Percentiles rank a stretch among this genome's conserved stretches.
Conservation (phyloP, 164 flowering plant genomes). For the Nymphaea thermarum region DNA sequence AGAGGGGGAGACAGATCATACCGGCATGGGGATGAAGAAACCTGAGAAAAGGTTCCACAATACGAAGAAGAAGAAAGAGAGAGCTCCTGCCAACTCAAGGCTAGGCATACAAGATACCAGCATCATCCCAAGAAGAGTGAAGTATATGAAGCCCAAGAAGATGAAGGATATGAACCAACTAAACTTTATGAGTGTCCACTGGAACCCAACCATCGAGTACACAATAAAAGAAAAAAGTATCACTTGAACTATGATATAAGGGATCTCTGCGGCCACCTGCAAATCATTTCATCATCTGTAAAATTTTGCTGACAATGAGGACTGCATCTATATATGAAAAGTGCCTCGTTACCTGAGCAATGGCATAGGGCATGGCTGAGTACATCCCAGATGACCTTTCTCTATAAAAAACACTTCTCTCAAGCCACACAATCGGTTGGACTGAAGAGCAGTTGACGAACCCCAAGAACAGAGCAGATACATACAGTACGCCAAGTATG, state of each 20-base stretch:
- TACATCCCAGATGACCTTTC: constrained; percentile 4
- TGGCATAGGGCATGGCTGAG: constrained; percentile 3
- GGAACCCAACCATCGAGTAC: constrained; percentile 3
- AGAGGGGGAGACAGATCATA: neutral
- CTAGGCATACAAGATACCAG: constrained; percentile 4
- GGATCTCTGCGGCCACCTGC: constrained; percentile 2
- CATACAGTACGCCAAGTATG: constrained; percentile 1
- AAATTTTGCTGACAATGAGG: neutral
- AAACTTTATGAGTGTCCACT: constrained; percentile 1
- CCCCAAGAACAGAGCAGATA: neutral
- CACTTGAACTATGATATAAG: constrained; percentile 1
- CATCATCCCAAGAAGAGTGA: constrained; percentile 13
- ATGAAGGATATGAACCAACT: constrained; percentile 4
- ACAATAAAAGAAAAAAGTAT: neutral
- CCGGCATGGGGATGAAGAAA: constrained; percentile 9
- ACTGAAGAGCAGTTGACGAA: neutral
- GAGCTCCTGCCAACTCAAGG: constrained; percentile 2
- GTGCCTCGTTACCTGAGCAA: constrained; percentile 1
- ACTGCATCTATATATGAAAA: neutral
- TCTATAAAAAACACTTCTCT: constrained; percentile 6
- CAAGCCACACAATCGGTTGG: constrained; percentile 4
- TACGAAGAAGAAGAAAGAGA: constrained; percentile 8
- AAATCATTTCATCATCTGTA: neutral
- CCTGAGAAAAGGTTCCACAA: constrained; percentile 15
- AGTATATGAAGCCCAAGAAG: constrained; percentile 7